Evolutionary conservation across 2,329 filamentous ascomycete species (phyloP), one percentile per base, ranked within the genome.

Genomic region (Ceratocystis huliohia): DNA sequence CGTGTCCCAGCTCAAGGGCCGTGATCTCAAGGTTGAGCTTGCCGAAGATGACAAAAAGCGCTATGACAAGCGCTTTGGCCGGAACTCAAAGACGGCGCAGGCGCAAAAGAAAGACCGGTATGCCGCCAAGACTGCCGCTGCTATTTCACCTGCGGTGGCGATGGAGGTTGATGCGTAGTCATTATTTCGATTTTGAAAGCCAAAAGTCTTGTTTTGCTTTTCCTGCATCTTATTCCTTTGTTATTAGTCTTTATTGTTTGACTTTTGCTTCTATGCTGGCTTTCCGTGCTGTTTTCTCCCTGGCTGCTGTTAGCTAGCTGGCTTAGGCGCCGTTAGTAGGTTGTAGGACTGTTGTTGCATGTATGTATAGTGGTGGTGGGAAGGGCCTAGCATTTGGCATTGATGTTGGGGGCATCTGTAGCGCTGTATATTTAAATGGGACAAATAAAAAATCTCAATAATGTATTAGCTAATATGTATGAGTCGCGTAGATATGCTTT

Each of bases 1-100:
- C 83, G 87, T 96, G 70, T 96, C 96, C 77, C 84, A 86, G 72
- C 82, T 96, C 66, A 80, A 88, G 64, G 91, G 92, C 33, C 84
- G 94, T 37, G 82, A 86, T 69, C 80, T 99, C 70, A 89, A 93
- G 74, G 86, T 94, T 74, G 93, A 99, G 75, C 91, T 93, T 72
- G 94, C 94, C 22, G 94, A 99, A 77, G 94, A 97, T 75, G 85
- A 92, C 67, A 86, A 90, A 71, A 84, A 85, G 44, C 81, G 94
- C 67, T 99, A 99, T 76, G 93, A 93, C 79, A 99, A 97, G 81
- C 85, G 94, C 1, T 97, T 88, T 73, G 88, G 90, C 70, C 93
- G 92, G 75, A 87, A 87, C 50, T 82, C 81, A 41, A 80, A 78
- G 22, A 78, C 76, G 69, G 57, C 20, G 1, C 59, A 53, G 45